phyloP scores from a whole-genome alignment of 2,329 filamentous ascomycete genomes.

The Cladobotryum mycophilum region DNA sequence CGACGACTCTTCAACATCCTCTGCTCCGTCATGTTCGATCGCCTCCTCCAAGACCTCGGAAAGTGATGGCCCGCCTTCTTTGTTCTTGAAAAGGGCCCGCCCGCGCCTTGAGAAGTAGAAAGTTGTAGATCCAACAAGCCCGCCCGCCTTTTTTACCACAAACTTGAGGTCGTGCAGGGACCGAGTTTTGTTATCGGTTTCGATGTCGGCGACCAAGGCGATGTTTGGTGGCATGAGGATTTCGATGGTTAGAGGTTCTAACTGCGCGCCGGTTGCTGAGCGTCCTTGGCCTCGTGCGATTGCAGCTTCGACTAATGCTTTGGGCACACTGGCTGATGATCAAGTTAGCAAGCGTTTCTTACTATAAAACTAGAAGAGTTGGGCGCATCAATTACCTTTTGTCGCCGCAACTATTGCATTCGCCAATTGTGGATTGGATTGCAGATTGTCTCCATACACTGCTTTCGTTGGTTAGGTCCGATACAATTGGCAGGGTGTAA shows the following conservation, averaged over 20 bases:
- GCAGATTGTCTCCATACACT: conserved; percentile 72
- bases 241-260: conserved; percentile 77
- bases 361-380: too few relatives aligned
- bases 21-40: conserved; percentile 71
- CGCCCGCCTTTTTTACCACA: conserved; percentile 66
- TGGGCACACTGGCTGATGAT: conserved; percentile 63
- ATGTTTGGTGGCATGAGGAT: conserved; percentile 70
- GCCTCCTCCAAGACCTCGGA: conserved; percentile 74
- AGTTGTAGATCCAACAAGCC: conserved; percentile 63
- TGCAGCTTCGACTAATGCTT: conserved; percentile 75
- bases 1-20: conserved; percentile 62
- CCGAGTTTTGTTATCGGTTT: conserved; percentile 74
- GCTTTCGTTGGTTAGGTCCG: conserved; percentile 15
- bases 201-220: conserved; percentile 75
- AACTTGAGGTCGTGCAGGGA: conserved; percentile 66
- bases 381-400: conserved; percentile 46
- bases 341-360: conserved; percentile 15
- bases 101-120: conserved; percentile 85
- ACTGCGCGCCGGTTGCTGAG: conserved; percentile 63
- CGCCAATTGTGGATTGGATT: conserved; percentile 69
- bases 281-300: conserved; percentile 84
- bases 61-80: conserved; percentile 47
- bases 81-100: conserved; percentile 58
- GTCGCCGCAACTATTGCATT: conserved; percentile 70
- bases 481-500: background rate